Evolutionary conservation across 768 basidiomycete genomes (phyloP), one percentile per base, ranked within the genome.

Genomic region (Tulasnella sp.): DNA sequence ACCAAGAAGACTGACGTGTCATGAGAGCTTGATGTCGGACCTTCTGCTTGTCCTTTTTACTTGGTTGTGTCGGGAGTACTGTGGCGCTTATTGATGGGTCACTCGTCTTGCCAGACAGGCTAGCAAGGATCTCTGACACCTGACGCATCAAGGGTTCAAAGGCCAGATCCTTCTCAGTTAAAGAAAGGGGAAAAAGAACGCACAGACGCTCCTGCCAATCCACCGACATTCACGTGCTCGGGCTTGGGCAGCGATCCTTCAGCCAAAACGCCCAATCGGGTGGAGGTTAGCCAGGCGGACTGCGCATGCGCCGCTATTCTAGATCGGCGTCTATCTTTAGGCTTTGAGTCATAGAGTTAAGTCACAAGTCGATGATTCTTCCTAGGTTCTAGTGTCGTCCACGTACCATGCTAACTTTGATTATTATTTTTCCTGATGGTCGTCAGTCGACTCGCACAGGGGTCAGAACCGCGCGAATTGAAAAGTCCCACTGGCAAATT

Each of bases 21-120:
- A 88, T 67, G 64, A 90, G 85, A 3, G 80, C 75, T 63, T 86
- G 80, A 51, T 81, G 82, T 68, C 83, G 88, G 56, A 80, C 64
- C 17, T 78, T 75, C 55, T 79, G 78, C 68, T 83, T 88, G 60
- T 79, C 81, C 67, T 84, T 88, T 71, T 90, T 90, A 63, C 70
- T 79, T 50, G 74, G 30, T 13, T 41, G 61, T 17, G 51, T 38
- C 34, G 34, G 34, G 15, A 15, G 34, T 38, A 15, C 34, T 38
- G 34, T 15, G 34, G 34, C 5, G 34, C 34, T 38, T 38, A 15
- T 38, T 48, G 24, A 64, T 58, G 19, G 61, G 67, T 38, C 73
- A 71, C 11, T 66, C 38, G 17, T 64, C 54, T 48, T 51, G 56
- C 23, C 67, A 66, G 56, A 75, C 65, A 34, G 34, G 15, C 74